These are phyloP conservation scores for Calonectria montana DNA, from an alignment of 2,329 filamentous ascomycete species.

Conservation along the genomic window DNA sequence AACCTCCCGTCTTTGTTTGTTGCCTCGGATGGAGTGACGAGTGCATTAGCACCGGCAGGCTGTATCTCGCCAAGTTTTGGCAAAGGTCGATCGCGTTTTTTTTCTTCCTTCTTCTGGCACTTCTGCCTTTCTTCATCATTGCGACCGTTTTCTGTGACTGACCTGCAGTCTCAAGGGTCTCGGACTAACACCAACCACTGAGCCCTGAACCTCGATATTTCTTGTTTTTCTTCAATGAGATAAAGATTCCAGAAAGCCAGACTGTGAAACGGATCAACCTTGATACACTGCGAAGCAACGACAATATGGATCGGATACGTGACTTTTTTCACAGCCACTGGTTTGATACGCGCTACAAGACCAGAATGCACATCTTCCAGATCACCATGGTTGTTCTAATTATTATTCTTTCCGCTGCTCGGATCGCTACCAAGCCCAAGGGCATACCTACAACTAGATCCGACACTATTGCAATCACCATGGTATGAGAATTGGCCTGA, in stretches of 20 bases:
- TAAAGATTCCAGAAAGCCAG: too few species aligned
- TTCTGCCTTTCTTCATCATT: background rate
- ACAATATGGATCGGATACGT: constrained; percentile 21
- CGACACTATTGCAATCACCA: constrained; percentile 34
- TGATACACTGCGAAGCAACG: background rate
- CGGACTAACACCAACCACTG: background rate
- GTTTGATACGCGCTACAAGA: constrained; percentile 31
- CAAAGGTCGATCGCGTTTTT: background rate
- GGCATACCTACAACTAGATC: constrained; percentile 23
- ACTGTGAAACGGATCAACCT: background rate
- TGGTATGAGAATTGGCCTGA: constrained; percentile 17
- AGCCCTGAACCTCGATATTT: background rate
- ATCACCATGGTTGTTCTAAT: constrained; percentile 9
- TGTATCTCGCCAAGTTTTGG: background rate
- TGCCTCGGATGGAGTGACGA: background rate
- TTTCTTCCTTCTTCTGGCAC: background rate
- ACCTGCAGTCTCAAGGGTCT: background rate
- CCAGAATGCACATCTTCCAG: constrained; percentile 18
- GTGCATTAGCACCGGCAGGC: background rate
- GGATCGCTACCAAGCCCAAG: constrained; percentile 24
- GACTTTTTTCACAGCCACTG: constrained; percentile 26
- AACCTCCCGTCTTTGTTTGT: background rate
- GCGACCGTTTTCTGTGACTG: too few species aligned
- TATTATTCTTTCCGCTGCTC: constrained; percentile 25
- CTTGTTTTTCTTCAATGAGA: background rate